phyloP scores from a whole-genome alignment of 345 rosid genomes.

The Aquilaria sinensis region DNA sequence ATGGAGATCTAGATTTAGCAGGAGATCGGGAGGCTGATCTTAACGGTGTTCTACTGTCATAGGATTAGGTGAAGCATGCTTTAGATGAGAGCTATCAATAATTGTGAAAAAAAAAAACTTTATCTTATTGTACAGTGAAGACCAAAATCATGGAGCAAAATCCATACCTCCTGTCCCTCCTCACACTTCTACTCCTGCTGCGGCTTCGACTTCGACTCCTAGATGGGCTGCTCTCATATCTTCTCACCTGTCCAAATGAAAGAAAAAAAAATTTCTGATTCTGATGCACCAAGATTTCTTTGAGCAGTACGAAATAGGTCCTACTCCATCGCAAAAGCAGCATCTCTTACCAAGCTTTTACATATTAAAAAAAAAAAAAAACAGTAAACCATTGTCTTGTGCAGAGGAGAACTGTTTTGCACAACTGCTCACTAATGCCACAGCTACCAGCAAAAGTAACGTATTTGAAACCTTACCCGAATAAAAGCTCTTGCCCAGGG shows the following conservation, averaged over 20 bases:
- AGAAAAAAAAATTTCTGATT: background rate
- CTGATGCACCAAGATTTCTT: background rate
- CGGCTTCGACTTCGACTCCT: slow-evolving; percentile 61
- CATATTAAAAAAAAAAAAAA: no score
- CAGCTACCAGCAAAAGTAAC: background rate
- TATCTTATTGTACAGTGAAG: background rate
- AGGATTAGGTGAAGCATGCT: background rate
- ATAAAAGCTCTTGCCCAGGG: slow-evolving; percentile 80
- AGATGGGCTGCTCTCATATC: slow-evolving; percentile 51
- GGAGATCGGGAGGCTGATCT: slow-evolving; percentile 49
- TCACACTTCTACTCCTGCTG: slow-evolving; percentile 50
- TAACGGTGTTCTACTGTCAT: slow-evolving; percentile 50
- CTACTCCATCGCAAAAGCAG: background rate
- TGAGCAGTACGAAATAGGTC: no score
- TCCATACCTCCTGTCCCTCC: slow-evolving; percentile 51
- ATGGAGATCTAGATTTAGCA: slow-evolving; percentile 68
- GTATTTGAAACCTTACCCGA: slow-evolving; percentile 32
- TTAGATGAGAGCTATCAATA: background rate
- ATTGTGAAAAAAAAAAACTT: background rate
- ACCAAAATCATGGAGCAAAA: background rate
- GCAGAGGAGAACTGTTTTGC: no score
- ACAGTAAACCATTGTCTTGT: no score
- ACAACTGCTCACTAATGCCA: background rate
- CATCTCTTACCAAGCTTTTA: background rate
- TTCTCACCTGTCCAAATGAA: slow-evolving; percentile 51